Evolutionary conservation across 495 filamentous ascomycete genomes (phyloP).

Genomic region (Neurospora sp.): DNA sequence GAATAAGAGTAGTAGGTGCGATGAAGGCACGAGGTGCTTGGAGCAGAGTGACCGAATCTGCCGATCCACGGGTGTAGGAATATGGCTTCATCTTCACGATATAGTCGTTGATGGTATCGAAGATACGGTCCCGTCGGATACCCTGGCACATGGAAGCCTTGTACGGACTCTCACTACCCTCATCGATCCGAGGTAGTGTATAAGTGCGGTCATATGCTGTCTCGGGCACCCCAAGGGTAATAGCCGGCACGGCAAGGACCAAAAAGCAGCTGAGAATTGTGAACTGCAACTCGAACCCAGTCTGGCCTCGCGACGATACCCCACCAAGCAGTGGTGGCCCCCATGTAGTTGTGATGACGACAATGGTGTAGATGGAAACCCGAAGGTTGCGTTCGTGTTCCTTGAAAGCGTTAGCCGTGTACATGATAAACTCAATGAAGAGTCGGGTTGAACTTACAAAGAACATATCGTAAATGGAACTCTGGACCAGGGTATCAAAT

Average conservation of each 20-base stretch:
- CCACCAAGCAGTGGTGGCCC: slow-evolving; percentile 41
- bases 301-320: slow-evolving; percentile 24
- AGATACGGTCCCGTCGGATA: slow-evolving; percentile 19
- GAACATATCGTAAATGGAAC: slow-evolving; percentile 41
- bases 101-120: slow-evolving; percentile 23
- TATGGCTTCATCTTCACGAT: slow-evolving; percentile 29
- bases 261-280: slow-evolving; percentile 38
- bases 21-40: slow-evolving; percentile 33
- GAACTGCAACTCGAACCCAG: slow-evolving; percentile 34
- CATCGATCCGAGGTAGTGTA: slow-evolving; percentile 19
- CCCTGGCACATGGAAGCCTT: slow-evolving; percentile 22
- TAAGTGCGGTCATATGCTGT: slow-evolving; percentile 34
- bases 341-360: slow-evolving; percentile 36
- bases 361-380: slow-evolving; percentile 28
- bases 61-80: slow-evolving; percentile 18
- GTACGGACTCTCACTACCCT: slow-evolving; percentile 8
- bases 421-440: background rate
- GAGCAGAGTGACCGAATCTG: slow-evolving; percentile 19
- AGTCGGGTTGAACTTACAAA: slow-evolving; percentile 29
- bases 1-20: slow-evolving; percentile 34
- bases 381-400: slow-evolving; percentile 36
- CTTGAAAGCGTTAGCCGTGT: slow-evolving; percentile 21
- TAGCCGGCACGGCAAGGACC: slow-evolving; percentile 31
- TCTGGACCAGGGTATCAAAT: slow-evolving; percentile 37
- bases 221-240: slow-evolving; percentile 39